Evolutionary conservation across 495 filamentous ascomycete species (phyloP), one percentile per base, ranked within the genome.

Genomic region (Talaromyces proteolyticus): DNA sequence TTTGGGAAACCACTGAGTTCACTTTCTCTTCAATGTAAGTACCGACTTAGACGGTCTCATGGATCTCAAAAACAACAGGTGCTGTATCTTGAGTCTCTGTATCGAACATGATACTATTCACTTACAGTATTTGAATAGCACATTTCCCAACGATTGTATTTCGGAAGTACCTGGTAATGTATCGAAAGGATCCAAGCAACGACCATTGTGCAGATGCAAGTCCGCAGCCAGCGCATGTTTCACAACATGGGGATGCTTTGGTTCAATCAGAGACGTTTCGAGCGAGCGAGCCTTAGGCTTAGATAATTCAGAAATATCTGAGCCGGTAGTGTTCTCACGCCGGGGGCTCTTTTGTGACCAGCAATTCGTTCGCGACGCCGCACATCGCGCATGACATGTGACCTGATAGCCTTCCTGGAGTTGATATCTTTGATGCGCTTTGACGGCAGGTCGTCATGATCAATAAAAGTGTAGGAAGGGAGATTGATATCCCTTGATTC

Each of bases 351-450:
- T 42, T 67, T 69, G 17, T 60, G 43, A 3, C 66, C 66, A 0
- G 62, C 64, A 16, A 67, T 60, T 47, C 64, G 56, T 46, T 69
- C 66, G 7, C 66, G 66, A 19, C 60, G 62, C 42, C 66, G 64
- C 17, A 69, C 66, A 59, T 69, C 60, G 26, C 66, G 66, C 66
- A 69, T 69, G 6, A 69, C 66, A 58, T 69, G 66, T 16, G 66
- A 69, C 12, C 66, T 60, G 22, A 69, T 69, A 3, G 60, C 57
- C 46, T 65, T 67, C 50, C 66, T 60, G 26, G 66, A 62, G 53
- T 64, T 65, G 41, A 54, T 60, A 66, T 69, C 56, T 43, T 62
- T 67, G 49, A 69, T 67, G 20, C 64, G 37, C 48, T 69, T 69
- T 19, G 62, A 67, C 18, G 59, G 62, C 54, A 69, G 53, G 61